These are phyloP conservation scores for Auriscalpium vulgare DNA, from an alignment of 768 basidiomycete species.

Conservation along the genomic window DNA sequence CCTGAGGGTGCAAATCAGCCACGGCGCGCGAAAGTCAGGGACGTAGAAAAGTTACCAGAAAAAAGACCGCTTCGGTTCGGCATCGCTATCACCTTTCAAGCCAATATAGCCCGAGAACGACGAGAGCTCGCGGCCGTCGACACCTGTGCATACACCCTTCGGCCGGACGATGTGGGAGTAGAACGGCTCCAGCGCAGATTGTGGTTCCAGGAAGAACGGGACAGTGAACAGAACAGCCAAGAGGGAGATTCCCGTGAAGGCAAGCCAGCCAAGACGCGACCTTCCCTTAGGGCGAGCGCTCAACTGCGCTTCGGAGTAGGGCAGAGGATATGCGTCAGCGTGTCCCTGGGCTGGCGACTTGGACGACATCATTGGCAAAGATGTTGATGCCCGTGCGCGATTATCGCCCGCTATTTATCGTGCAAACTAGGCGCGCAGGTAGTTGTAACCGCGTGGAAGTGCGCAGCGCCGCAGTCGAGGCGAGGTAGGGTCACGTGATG, in stretches of 20 bases:
- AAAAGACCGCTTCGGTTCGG: slow-evolving; percentile 14
- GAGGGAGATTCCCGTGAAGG: neutral
- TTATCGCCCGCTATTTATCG: too few relatives aligned
- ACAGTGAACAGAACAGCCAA: neutral
- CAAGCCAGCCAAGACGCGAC: too few relatives aligned
- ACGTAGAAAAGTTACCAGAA: slow-evolving; percentile 6
- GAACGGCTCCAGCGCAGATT: neutral
- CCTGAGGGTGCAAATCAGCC: slow-evolving; percentile 13
- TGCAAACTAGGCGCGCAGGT: too few relatives aligned
- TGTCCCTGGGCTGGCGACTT: too few relatives aligned
- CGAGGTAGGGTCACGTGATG: too few relatives aligned
- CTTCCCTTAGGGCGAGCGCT: too few relatives aligned
- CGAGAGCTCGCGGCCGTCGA: neutral
- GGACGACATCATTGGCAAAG: too few relatives aligned
- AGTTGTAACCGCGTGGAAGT: too few relatives aligned
- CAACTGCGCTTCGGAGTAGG: too few relatives aligned
- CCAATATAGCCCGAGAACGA: slow-evolving; percentile 26
- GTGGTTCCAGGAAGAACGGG: neutral
- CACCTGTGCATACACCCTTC: neutral
- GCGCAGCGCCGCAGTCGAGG: too few relatives aligned
- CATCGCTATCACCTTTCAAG: slow-evolving; percentile 21
- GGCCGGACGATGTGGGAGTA: neutral
- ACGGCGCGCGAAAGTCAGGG: neutral
- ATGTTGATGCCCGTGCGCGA: too few relatives aligned
- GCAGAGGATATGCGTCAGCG: too few relatives aligned